These are phyloP conservation scores for Carex parvula DNA, from an alignment of 176 grass and related monocot genomes.

Conservation along the genomic window DNA sequence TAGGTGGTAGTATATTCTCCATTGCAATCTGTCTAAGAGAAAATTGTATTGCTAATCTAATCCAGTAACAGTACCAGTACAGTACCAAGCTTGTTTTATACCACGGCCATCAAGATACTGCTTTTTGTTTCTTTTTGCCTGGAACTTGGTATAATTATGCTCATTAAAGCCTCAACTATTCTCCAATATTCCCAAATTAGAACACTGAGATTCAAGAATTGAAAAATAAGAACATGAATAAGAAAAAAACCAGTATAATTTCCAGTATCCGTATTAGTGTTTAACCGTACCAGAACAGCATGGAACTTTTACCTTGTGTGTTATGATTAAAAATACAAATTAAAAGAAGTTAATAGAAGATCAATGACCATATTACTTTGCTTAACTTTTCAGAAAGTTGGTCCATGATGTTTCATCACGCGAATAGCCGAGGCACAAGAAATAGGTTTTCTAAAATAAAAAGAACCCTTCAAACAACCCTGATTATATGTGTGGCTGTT, in stretches of 20 bases:
- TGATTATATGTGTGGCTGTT: slow-evolving; percentile 26
- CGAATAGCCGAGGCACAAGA: slow-evolving; percentile 7
- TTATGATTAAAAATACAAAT: background rate
- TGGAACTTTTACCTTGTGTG: background rate
- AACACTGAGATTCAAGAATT: background rate
- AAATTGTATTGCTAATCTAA: background rate
- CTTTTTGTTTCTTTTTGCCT: background rate
- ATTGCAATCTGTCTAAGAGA: background rate
- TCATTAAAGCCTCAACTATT: background rate
- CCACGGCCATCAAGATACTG: background rate
- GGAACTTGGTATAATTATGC: background rate
- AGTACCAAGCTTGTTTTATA: background rate
- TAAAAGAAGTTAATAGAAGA: background rate
- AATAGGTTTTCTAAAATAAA: slow-evolving; percentile 21
- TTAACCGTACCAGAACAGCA: background rate
- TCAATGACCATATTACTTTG: background rate
- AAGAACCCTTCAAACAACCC: slow-evolving; percentile 22
- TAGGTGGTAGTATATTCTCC: background rate
- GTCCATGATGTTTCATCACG: slow-evolving; percentile 20
- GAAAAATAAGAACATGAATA: background rate
- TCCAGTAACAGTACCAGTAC: background rate
- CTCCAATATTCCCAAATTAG: background rate
- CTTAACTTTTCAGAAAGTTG: background rate
- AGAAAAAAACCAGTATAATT: background rate
- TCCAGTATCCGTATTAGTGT: background rate